These are phyloP conservation scores for Globisporangium irregulare DNA, from an alignment of 352 stramenopile genomes.

Conservation along the genomic window DNA sequence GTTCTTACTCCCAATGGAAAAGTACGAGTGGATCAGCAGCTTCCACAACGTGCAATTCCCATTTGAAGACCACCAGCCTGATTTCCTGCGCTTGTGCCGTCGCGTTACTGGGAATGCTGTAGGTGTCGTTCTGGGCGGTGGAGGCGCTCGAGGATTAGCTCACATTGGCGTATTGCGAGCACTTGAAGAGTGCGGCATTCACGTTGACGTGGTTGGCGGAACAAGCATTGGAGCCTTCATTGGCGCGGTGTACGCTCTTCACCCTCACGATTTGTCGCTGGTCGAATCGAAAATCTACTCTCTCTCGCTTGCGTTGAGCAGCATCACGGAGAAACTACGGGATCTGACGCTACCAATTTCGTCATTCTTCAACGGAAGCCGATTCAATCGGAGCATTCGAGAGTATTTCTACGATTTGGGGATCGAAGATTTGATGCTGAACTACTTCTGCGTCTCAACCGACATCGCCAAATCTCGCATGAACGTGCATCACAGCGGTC, in stretches of 20 bases:
- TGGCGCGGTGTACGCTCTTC: slow-evolving; percentile 72
- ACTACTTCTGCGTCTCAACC: slow-evolving; percentile 92
- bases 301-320: slow-evolving; percentile 66
- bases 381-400: slow-evolving; percentile 80
- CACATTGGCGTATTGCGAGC: slow-evolving; percentile 93
- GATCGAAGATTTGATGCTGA: slow-evolving; percentile 90
- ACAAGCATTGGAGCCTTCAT: slow-evolving; percentile 90
- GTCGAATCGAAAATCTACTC: slow-evolving; percentile 54
- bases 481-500: slow-evolving; percentile 84
- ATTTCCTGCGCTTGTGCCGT: slow-evolving; percentile 86
- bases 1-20: slow-evolving; percentile 77
- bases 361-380: slow-evolving; percentile 85
- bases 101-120: slow-evolving; percentile 91
- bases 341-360: slow-evolving; percentile 88
- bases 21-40: slow-evolving; percentile 83
- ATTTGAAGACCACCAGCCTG: slow-evolving; percentile 65
- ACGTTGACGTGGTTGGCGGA: slow-evolving; percentile 93
- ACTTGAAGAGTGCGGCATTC: slow-evolving; percentile 90
- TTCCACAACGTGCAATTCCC: slow-evolving; percentile 86
- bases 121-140: slow-evolving; percentile 92
- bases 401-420: slow-evolving; percentile 71
- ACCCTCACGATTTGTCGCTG: slow-evolving; percentile 63
- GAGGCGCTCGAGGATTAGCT: slow-evolving; percentile 90
- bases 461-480: slow-evolving; percentile 89
- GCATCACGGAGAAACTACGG: slow-evolving; percentile 65